Base-by-base conservation (phyloP, 1,139 yeast species). In the Geotrichum australiense region DNA sequence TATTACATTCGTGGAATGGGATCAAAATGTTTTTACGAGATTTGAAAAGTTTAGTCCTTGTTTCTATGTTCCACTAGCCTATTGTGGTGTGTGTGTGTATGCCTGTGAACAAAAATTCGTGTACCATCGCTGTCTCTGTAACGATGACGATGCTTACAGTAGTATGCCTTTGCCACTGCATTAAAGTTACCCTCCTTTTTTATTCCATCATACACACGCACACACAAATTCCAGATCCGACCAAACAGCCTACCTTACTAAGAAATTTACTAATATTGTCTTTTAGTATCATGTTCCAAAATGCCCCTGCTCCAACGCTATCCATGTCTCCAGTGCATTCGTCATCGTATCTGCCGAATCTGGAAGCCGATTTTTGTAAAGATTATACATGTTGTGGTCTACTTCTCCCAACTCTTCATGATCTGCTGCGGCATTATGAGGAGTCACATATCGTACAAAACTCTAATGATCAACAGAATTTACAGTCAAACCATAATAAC, bases 361-460 rank as follows among this genome's bases (percentile, higher is more conserved):
- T 91, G 48, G 98, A 91, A 64, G 95, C 95, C 8, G 89, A 89
- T 62, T 91, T 89, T 63, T 91, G 98, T 63, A 85, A 84, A 62
- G 98, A 91, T 65, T 91, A 91, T 64, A 79, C 89, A 46, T 91
- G 98, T 63, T 91, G 98, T 66, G 98, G 97, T 24, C 82, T 84
- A 60, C 69, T 82, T 32, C 71, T 93, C 46, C 97, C 97, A 25
- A 89, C 95, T 10, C 69, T 91, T 51, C 98, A 91, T 62, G 98
- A 91, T 62, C 70, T 91, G 50, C 71, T 91, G 51, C 78, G 94
- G 54, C 98, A 91, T 61, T 93, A 91, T 59, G 98, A 93, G 62
- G 97, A 91, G 63, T 89, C 94, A 32, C 98, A 91, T 62, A 89
- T 89, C 50, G 30, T 32, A 2, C 76, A 64, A n/a, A 35, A 27